Evolutionary conservation across 129 eudicot genomes (phyloP).

Genomic region (Deinandra increscens): DNA sequence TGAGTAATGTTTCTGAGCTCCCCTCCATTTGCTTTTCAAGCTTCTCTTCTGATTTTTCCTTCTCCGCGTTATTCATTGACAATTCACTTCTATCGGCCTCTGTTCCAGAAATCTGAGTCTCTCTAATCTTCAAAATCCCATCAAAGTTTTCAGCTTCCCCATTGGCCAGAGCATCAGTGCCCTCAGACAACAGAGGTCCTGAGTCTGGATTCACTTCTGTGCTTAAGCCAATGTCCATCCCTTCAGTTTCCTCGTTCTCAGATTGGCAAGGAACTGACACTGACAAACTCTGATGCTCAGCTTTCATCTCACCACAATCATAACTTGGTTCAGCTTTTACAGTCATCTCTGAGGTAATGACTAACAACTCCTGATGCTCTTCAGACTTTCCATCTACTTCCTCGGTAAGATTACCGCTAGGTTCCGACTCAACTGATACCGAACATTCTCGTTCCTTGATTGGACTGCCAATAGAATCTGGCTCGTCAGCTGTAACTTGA

Average conservation of each 20-base stretch:
- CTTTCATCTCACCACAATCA: conserved; percentile 17
- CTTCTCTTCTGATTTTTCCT: conserved; percentile 31
- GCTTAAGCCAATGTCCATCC: conserved; percentile 10
- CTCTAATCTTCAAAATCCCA: conserved; percentile 29
- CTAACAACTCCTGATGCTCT: conserved; percentile 22
- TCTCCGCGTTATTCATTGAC: conserved; percentile 16
- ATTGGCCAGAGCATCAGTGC: conserved; percentile 20
- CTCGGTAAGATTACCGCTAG: conserved; percentile 19
- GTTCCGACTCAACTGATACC: conserved; percentile 28
- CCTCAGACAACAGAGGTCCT: conserved; percentile 16
- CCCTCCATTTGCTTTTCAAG: conserved; percentile 24
- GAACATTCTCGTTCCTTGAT: conserved; percentile 24
- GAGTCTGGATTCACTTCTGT: conserved; percentile 30
- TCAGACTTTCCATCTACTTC: conserved; percentile 24
- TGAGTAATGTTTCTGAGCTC: conserved; percentile 8
- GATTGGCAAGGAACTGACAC: conserved; percentile 6
- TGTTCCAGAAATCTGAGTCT: conserved; percentile 27
- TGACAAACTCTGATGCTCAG: conserved; percentile 28
- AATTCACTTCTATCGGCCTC: conserved; percentile 30
- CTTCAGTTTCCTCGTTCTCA: conserved; percentile 33
- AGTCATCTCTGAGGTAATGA: conserved; percentile 25
- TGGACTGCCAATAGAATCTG: conserved; percentile 25
- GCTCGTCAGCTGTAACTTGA: conserved; percentile 23
- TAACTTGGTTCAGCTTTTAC: conserved; percentile 30
- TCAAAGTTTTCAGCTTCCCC: conserved; percentile 29